Evolutionary conservation across 495 filamentous ascomycete species (phyloP), one percentile per base, ranked within the genome.

Genomic region (Lentithecium fluviatile): DNA sequence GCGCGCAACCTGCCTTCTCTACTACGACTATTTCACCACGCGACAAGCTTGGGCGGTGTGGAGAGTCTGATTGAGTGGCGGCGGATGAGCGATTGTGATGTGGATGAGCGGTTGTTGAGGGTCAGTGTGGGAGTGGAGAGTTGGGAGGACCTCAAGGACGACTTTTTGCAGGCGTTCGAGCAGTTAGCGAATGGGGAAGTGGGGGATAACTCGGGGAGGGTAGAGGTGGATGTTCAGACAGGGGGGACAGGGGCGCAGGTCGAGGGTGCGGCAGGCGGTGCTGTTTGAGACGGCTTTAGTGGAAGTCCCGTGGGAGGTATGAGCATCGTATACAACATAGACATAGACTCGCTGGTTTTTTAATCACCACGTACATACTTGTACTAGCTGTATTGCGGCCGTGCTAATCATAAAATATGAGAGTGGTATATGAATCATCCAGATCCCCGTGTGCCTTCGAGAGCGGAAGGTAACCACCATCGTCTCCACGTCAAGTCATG

Each of bases 41-140:
- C 94, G 6, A 98, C 94, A 15, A 92, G 88, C 72, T 74, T 98
- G 6, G 94, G 94, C 3, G 91, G 93, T 1, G 91, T 97, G 10
- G 94, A 98, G 82, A 91, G 88, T 64, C 75, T 97, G 80, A 88
- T 98, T 69, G 90, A 94, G 77, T 91, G 89, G 87, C 73, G 87
- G 54, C 83, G 87, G 23, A 93, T 98, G 92, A 85, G 82, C 53
- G 94, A 98, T 78, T 48, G 72, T 13, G 77, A 62, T 10, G 86
- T 91, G 52, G 91, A 96, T 71, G 81, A 77, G 65, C 75, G 83
- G 64, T 70, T 98, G 70, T 69, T 96, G 72, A 79, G 94, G 52
- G 73, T 98, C 46, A 96, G 91, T 73, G 76, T 96, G 45, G 94
- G 94, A 0, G 77, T 95, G 17, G 94, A 98, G 77, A 83, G 79